Conservation (phyloP, 2,329 filamentous ascomycete species). For the Lachnellula hyalina region DNA sequence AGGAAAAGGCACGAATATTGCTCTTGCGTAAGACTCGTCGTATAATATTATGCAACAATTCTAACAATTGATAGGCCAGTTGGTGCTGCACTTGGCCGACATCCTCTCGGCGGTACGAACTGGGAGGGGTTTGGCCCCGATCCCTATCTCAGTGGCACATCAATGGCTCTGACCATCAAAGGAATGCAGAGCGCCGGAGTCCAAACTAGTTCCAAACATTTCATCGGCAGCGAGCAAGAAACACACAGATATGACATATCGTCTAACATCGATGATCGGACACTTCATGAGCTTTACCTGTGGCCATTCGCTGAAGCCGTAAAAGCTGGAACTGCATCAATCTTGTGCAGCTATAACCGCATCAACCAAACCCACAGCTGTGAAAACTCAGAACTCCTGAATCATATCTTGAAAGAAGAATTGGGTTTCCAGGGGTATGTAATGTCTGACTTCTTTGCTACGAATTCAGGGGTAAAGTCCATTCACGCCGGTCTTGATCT, state of each 20-base stretch:
- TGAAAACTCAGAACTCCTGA: slow-evolving; percentile 41
- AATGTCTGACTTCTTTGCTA: slow-evolving; percentile 36
- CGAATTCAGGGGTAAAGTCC: slow-evolving; percentile 37
- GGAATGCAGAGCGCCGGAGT: slow-evolving; percentile 67
- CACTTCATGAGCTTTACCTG: slow-evolving; percentile 68
- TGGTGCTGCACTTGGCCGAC: slow-evolving; percentile 64
- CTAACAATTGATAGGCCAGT: slow-evolving; percentile 17
- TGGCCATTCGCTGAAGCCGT: slow-evolving; percentile 65
- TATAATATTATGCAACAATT: not conserved
- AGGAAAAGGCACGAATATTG: slow-evolving; percentile 71
- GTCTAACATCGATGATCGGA: slow-evolving; percentile 63
- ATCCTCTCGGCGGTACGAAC: slow-evolving; percentile 60
- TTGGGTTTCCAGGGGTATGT: slow-evolving; percentile 46
- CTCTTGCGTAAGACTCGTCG: slow-evolving; percentile 44
- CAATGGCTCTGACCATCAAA: slow-evolving; percentile 28
- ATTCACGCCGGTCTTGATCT: slow-evolving; percentile 41
- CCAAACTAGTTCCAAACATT: slow-evolving; percentile 54
- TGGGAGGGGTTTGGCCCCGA: slow-evolving; percentile 49
- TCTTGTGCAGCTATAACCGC: slow-evolving; percentile 76
- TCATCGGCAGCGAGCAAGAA: slow-evolving; percentile 54
- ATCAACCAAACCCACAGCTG: slow-evolving; percentile 45
- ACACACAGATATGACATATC: slow-evolving; percentile 8
- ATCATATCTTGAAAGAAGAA: slow-evolving; percentile 44
- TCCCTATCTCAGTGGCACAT: slow-evolving; percentile 22
- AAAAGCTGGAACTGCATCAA: slow-evolving; percentile 65